Conservation (phyloP, 2,329 filamentous ascomycete genomes). For the Orbilia blumenaviensis region DNA sequence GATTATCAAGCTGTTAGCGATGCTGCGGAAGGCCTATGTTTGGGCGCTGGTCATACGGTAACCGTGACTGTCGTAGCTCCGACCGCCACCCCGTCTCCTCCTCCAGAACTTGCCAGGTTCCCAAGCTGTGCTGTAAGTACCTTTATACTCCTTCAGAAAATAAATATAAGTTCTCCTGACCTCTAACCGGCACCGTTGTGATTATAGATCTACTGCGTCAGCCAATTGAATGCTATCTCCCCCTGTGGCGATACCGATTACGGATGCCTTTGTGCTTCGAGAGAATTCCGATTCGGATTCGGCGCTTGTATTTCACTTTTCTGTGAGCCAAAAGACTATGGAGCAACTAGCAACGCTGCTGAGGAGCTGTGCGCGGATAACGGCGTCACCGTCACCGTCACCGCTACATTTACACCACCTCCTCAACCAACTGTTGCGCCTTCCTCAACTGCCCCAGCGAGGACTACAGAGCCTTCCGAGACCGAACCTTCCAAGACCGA, state of each 20-base stretch:
- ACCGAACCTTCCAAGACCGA: background rate
- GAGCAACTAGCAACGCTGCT: constrained; percentile 11
- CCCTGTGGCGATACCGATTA: constrained; percentile 5
- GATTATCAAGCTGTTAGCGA: constrained; percentile 12
- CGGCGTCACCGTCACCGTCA: constrained; percentile 35
- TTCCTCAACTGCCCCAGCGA: background rate
- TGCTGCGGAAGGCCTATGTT: constrained; percentile 17
- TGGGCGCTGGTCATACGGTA: background rate
- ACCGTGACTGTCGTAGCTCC: constrained; percentile 29
- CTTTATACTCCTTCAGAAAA: background rate
- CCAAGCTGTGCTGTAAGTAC: constrained; percentile 39
- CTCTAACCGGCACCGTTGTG: background rate
- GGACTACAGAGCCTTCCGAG: background rate
- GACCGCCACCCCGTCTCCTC: constrained; percentile 1
- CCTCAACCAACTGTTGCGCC: background rate
- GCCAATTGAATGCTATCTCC: constrained; percentile 12
- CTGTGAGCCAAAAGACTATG: constrained; percentile 18
- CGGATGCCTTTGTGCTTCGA: constrained; percentile 27
- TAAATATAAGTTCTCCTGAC: background rate
- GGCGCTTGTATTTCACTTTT: constrained; percentile 10
- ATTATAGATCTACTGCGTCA: constrained; percentile 21
- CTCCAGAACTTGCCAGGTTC: constrained; percentile 7
- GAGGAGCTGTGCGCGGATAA: constrained; percentile 21
- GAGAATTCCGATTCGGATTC: constrained; percentile 22
- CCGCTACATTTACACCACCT: constrained; percentile 21